Evolutionary conservation across 345 rosid genomes (phyloP), one percentile per base, ranked within the genome.

Genomic region (Citrus inodora): DNA sequence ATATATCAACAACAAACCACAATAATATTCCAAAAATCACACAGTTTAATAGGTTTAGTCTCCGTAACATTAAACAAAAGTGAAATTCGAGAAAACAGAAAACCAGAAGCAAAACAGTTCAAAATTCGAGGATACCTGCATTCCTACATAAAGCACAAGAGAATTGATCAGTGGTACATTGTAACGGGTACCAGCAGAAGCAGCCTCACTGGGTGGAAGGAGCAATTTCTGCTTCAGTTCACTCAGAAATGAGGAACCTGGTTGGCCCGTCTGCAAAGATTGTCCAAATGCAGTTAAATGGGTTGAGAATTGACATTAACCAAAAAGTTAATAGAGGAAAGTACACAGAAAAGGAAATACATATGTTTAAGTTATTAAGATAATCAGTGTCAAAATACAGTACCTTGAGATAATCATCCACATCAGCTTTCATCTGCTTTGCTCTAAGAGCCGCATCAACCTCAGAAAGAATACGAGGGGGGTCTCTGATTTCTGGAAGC

Each of bases 381-480:
- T 40, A 63, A 63, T 62, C 33, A 27, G 25, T 0, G 33, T 24
- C 40, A 74, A 62, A 40, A 62, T 22, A 37, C 75, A 30, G 21
- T 79, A 96, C 99, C 95, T 86, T 93, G 59, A 97, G 98, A 87
- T 92, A 94, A 84, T 97, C 99, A 81, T 97, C 99, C 25, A 94
- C 89, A 70, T 91, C 98, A 79, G 85, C 87, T 87, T 90, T 97
- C 91, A 97, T 89, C 81, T 90, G 95, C 82, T 90, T 93, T 59
- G 88, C 87, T 82, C 86, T 90, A 8, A 97, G 90, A 79, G 90
- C 94, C 25, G 98, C 87, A 79, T 97, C 98, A 80, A 97, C 98
- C 83, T 97, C 99, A 2, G 98, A 90, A 21, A 92, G 92, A 78
- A 97, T 90, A 67, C 91, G 87, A 38, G 98, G 98, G 24, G 97